Base-by-base conservation (phyloP, 768 basidiomycete species). In the Erythrobasidium yunnanense region DNA sequence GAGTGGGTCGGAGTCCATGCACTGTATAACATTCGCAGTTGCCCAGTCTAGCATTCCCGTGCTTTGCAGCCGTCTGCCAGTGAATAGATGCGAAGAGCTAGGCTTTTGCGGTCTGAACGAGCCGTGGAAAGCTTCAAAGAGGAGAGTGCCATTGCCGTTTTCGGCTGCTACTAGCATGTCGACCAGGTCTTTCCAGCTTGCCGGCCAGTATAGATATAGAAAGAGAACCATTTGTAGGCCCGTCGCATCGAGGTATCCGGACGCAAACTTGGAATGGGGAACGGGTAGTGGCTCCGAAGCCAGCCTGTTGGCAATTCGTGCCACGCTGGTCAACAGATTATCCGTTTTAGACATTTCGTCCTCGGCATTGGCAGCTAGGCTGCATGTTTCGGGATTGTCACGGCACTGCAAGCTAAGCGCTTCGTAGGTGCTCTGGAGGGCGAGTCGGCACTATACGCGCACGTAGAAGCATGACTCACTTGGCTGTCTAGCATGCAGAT, bases 171-270 rank as follows among this genome's bases (percentile, higher is more conserved):
- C 54, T 4, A 65, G 20, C 4, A 27, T 33, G 52, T 52, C 18
- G 18, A 52, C 63, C 5, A 65, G 53, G 30, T 46, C 29, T 11
- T 29, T 47, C 63, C 63, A 65, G 33, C 33, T 11, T n/a, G 49
- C 30, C 4, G 63, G 63, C 30, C 50, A 46, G 53, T 65, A 65
- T 42, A 65, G 32, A 32, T 33, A 11, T 3, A 32, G 22, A 52
- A 55, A 56, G 29, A 65, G 42, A 53, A 15, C 23, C 15, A 13
- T 15, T 15, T 53, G 51, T 15, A 53, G 51, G 15, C 15, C 18
- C 15, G 51, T 18, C 15, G 51, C 51, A 18, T 13, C 23, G 17
- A 53, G 27, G 15, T 13, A 13, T 13, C 27, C 51, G 15, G 27
- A 15, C 23, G 15, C 51, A 25, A 13, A 18, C 15, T 17, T 15